Base-by-base conservation (phyloP, 2,329 filamentous ascomycete species). In the Colletotrichum gloeosporioides region DNA sequence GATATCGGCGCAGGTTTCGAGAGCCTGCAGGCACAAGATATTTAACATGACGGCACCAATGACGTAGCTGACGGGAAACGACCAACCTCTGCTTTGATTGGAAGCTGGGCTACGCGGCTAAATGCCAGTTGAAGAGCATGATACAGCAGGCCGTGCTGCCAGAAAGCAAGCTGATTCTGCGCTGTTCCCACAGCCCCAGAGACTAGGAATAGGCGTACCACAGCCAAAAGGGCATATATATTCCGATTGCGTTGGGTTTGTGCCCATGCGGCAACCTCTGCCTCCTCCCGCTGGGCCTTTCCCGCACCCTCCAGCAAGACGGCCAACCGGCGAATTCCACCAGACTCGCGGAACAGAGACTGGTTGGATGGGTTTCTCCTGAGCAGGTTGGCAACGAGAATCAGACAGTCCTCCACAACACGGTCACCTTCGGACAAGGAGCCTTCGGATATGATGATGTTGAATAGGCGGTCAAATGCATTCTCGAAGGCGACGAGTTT, bases 401-500 rank as follows among this genome's bases (percentile, higher is more conserved):
- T 96, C 25, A 99, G 88, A 80, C 96, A 98, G 84, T 99, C 97
- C 84, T 99, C 96, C 4, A 98, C 95, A 15, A 95, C 91, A 77
- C 96, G 94, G 57, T 95, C 95, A 18, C 97, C 97, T 80, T 98
- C 93, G 6, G 90, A 90, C 61, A 99, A 87, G 3, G 93, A 94
- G 0, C 97, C 97, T 81, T 99, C 97, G 1, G 90, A 88, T 78
- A 93, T 91, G 69, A 99, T 95, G 69, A 99, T 93, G 61, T 89
- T 89, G 83, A 99, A 98, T 31, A 98, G 88, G 59, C 94, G 93
- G 77, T 97, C 95, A 80, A 98, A 99, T 0, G 96, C 95, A 88
- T 95, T 96, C 81, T 98, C 96, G 79, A 98, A 99, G 1, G 96
- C 97, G 29, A 99, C 96, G 3, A 99, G 90, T 84, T 99, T 99